These are phyloP conservation scores for Magnusiomyces magnusii DNA, from an alignment of 1,139 yeast genomes.

Conservation along the genomic window DNA sequence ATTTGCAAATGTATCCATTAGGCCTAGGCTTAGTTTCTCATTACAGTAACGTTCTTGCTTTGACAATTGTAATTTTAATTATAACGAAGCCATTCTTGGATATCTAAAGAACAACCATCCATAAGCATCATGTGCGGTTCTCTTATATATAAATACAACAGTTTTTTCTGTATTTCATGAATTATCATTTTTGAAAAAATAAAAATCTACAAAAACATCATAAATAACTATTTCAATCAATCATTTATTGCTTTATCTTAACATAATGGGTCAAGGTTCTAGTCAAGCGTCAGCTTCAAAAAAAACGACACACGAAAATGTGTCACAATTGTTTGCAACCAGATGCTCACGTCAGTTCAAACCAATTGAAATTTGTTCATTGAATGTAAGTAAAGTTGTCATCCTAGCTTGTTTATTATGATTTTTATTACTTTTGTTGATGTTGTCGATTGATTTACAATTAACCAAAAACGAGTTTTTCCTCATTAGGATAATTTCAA, in stretches of 20 bases:
- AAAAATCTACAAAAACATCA: neutral
- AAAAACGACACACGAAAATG: slow-evolving; percentile 28
- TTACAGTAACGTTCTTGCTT: too few species aligned
- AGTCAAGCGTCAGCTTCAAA: slow-evolving; percentile 18
- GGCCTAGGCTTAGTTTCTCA: too few species aligned
- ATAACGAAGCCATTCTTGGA: too few species aligned
- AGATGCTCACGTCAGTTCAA: slow-evolving; percentile 34
- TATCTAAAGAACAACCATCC: too few species aligned
- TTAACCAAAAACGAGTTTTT: too few species aligned
- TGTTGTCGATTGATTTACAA: too few species aligned
- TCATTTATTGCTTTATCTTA: neutral
- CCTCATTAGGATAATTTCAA: slow-evolving; percentile 27
- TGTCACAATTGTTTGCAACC: slow-evolving; percentile 33
- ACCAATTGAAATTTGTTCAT: slow-evolving; percentile 37
- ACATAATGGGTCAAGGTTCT: neutral
- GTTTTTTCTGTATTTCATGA: neutral
- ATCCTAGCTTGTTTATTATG: neutral
- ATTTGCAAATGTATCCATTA: too few species aligned
- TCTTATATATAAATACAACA: too few species aligned
- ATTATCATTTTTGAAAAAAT: neutral
- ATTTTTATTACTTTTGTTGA: neutral
- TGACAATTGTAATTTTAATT: too few species aligned
- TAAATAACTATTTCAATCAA: too few species aligned
- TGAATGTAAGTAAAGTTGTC: slow-evolving; percentile 24
- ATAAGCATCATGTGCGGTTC: too few species aligned